Evolutionary conservation across 2,329 filamentous ascomycete genomes (phyloP), one percentile per base, ranked within the genome.

Genomic region (Coniochaeta prunicola): DNA sequence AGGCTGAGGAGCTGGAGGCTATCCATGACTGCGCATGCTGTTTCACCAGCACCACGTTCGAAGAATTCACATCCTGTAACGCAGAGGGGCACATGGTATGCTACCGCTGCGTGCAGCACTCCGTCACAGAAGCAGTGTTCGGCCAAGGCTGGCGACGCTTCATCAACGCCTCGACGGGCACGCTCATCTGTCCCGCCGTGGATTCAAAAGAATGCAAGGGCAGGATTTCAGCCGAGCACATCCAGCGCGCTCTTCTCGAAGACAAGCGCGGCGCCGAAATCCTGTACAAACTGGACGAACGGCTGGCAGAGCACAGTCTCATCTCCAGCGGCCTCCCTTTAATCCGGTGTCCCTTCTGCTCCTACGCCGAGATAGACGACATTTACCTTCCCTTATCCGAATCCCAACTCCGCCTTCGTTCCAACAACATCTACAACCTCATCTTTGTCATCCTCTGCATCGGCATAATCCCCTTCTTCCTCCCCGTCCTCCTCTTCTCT

Each of bases 61-160:
- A 93, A 70, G 84, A 90, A 66, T 81, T 92, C 59, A 85, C 88
- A 0, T 81, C 83, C n/a, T 94, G 90, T 74, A 82, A 83, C 67
- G 73, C 78, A 33, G 79, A 82, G 2, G 86, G 84, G 1, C 90
- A 94, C 73, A 82, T 90, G 68, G 80, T 93, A 58, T 94, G 90
- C 74, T 87, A 92, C 73, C 83, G 84, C 53, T 97, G 94, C 72
- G 87, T 97, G 56, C 87, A 88, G 63, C 85, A 89, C 63, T 88
- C 92, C 12, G 82, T 93, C 60, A 89, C 88, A 56, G 93, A 97
- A 70, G 92, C 92, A 1, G 77, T 97, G 0, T 97, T 96, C 69
- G 94, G 94, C 0, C 94, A 97, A 71, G 91, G 91, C 57, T 97
- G 93, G 91, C 83, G 85, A 56, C 86, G 89, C 60, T 94, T 85